Base-by-base conservation (phyloP, 2,329 filamentous ascomycete species). In the Mollisiaceae sp. region DNA sequence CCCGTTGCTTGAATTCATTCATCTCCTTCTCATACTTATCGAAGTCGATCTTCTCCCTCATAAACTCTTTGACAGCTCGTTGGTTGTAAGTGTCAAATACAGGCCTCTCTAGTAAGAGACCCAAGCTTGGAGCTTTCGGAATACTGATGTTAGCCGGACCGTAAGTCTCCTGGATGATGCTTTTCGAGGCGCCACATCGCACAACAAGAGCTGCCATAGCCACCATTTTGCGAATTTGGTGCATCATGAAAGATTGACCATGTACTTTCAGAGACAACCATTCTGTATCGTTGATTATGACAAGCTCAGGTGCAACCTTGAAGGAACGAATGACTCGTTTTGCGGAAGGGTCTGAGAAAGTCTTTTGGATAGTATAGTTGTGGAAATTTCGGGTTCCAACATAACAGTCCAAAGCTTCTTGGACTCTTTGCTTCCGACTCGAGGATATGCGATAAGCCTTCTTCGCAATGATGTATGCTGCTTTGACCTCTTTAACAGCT, bases 241-340 rank as follows among this genome's bases (percentile, higher is more conserved):
- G 95, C 95, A 99, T 99, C 95, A 99, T 99, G 84, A 99, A 99
- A 75, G 91, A 94, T 79, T 99, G 95, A 0, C 95, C 95, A 78
- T 99, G 95, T 27, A 99, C 94, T 77, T 97, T 97, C 71, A 98
- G 83, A 52, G 91, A 95, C 4, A 99, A 83, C 95, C 95, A 99
- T 81, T 99, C 91, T 1, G 93, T 97, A 75, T 94, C 89, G 77
- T 92, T 88, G 78, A 97, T 96, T 75, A 93, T 87, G 74, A 97
- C 90, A 0, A 93, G 93, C 60, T 86, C 82, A 2, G 82, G 81
- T 77, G 93, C 91, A 65, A 93, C 90, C 43, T 90, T 83, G 81
- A 99, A 99, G 2, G 92, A 95, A 77, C 94, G 95, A 82, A 99
- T 99, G 75, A 91, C 89, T 6, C 95, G 89, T 79, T 94, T 95